phyloP scores from a whole-genome alignment of 768 basidiomycete genomes.

The Termitomyces sp. region DNA sequence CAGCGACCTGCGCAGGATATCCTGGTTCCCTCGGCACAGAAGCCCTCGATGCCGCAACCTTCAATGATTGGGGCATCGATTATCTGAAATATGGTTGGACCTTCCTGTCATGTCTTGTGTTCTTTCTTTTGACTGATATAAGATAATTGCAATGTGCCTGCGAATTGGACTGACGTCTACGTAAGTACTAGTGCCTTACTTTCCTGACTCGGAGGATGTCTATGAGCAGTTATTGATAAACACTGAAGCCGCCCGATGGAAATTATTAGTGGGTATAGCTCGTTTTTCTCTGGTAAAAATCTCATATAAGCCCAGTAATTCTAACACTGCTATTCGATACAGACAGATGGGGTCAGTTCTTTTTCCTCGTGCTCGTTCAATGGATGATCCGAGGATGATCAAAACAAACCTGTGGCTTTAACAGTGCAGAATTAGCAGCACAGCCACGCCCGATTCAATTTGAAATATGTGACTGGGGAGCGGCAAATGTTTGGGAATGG shows the following conservation, averaged over 20 bases:
- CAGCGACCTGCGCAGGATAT: slow-evolving; percentile 48
- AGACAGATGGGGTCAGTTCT: slow-evolving; percentile 48
- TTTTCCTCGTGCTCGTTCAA: not conserved
- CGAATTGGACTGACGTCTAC: slow-evolving; percentile 43
- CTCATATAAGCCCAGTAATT: slow-evolving; percentile 34
- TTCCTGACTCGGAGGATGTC: not conserved
- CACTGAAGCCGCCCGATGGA: slow-evolving; percentile 31
- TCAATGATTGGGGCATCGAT: slow-evolving; percentile 52
- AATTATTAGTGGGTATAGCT: slow-evolving; percentile 46
- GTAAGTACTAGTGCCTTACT: slow-evolving; percentile 26
- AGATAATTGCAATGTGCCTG: slow-evolving; percentile 57
- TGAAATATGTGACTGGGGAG: slow-evolving; percentile 54
- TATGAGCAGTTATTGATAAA: not conserved
- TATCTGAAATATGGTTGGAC: slow-evolving; percentile 51
- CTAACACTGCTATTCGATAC: slow-evolving; percentile 56
- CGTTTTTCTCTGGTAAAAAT: not conserved
- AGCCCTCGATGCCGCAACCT: slow-evolving; percentile 47
- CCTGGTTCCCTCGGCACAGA: slow-evolving; percentile 56
- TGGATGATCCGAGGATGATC: too few relatives aligned
- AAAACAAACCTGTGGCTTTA: not conserved
- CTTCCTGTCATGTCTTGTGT: not conserved
- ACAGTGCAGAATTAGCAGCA: slow-evolving; percentile 41
- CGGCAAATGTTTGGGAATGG: slow-evolving; percentile 54
- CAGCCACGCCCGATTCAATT: slow-evolving; percentile 46
- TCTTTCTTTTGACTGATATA: not conserved